phyloP scores from a whole-genome alignment of 164 flowering plant species.

The Vitis labrusca region DNA sequence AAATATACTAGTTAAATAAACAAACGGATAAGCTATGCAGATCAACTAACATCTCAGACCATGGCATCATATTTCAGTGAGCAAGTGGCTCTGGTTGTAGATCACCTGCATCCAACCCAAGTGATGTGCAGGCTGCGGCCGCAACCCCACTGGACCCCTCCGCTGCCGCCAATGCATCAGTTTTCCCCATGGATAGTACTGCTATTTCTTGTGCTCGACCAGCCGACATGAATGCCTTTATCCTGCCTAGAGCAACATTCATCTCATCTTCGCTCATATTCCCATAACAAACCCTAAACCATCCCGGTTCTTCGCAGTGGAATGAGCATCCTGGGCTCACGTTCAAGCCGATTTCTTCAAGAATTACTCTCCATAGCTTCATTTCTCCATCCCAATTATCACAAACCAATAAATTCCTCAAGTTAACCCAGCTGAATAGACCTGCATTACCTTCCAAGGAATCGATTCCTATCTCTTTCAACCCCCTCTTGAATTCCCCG shows the following conservation, averaged over 20 bases:
- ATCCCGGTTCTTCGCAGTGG: not conserved
- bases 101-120: too few species aligned
- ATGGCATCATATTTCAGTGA: too few species aligned
- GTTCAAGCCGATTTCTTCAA: too few species aligned
- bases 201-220: too few species aligned
- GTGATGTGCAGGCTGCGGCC: too few species aligned
- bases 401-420: constrained; percentile 11
- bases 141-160: too few species aligned
- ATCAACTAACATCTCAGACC: too few species aligned
- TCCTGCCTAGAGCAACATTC: constrained; percentile 21
- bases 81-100: too few species aligned
- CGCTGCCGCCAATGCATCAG: too few species aligned
- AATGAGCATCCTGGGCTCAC: constrained; percentile 3
- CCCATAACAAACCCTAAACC: constrained; percentile 16
- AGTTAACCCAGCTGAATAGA: constrained; percentile 20
- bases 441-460: constrained; percentile 21
- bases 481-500: constrained; percentile 12
- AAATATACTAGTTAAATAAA: too few species aligned
- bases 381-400: constrained; percentile 1
- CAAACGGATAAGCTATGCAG: too few species aligned
- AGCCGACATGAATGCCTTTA: constrained; percentile 20
- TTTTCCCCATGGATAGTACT: too few species aligned
- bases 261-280: constrained; percentile 29
- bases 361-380: constrained; percentile 3
- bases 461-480: constrained; percentile 14